These are phyloP conservation scores for Fraxinus dipetala DNA, from an alignment of 305 asterid species.

Conservation along the genomic window DNA sequence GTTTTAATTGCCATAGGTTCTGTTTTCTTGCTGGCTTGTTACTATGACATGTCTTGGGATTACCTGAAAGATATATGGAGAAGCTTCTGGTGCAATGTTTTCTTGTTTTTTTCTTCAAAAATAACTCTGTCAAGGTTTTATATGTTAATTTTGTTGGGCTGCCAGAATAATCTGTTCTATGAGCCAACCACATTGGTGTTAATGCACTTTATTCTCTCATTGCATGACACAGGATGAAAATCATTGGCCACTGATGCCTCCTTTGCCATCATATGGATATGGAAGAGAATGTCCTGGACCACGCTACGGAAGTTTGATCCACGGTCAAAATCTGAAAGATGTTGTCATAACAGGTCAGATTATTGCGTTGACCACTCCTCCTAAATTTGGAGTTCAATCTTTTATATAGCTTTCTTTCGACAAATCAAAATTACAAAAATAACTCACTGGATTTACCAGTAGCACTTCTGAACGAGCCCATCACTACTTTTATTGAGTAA, in stretches of 20 bases:
- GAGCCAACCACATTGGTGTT: slow-evolving; percentile 6
- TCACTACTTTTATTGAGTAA: not conserved
- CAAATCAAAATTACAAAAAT: not conserved
- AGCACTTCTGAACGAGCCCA: not conserved
- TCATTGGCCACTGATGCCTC: slow-evolving; percentile 88
- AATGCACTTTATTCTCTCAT: slow-evolving; percentile 7
- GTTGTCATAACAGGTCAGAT: slow-evolving; percentile 77
- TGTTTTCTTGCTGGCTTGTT: not conserved
- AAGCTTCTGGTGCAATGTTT: not conserved
- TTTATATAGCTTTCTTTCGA: not conserved
- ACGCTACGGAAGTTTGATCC: slow-evolving; percentile 89
- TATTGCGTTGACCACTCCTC: not conserved
- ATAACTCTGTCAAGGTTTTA: not conserved
- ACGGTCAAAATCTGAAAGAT: slow-evolving; percentile 83
- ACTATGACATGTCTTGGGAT: not conserved
- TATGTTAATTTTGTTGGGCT: not conserved
- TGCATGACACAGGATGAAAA: slow-evolving; percentile 64
- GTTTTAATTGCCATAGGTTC: not conserved
- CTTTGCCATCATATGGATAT: slow-evolving; percentile 87
- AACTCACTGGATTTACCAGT: not conserved
- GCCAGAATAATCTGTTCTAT: not conserved
- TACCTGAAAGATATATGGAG: not conserved
- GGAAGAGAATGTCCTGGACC: slow-evolving; percentile 88
- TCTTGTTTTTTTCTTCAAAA: not conserved
- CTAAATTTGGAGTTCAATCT: not conserved